Base-by-base conservation (phyloP, 108 stramenopile species). In the Cyclotella atomus region DNA sequence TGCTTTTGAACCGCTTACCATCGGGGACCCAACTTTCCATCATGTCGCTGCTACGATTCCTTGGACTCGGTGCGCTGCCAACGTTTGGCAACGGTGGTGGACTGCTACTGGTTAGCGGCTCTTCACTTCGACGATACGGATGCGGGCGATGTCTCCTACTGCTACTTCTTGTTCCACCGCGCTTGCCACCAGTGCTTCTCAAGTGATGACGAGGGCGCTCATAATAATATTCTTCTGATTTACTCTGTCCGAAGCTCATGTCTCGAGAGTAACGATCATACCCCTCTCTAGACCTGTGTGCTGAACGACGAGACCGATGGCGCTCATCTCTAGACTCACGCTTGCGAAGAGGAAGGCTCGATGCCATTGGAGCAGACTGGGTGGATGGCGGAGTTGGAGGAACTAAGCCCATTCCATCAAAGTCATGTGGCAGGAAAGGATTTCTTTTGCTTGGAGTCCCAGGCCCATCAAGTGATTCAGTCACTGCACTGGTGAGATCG, bases 1-100 rank as follows among this genome's bases (percentile, higher is more conserved):
- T 38, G 21, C 30, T 68, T 15, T 54, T 68, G 19, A 24, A 54
- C 8, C 66, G 47, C 49, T 68, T 68, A 3, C 50, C 21, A 15
- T 68, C 52, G 9, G 46, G 66, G 49, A 24, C 30, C 45, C 47
- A 65, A 7, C 8, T 6, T 19, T 30, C 45, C 21, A 46, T 34
- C 27, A 43, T 25, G 20, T 41, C 36, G 43, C 14, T 61, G 28
- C 24, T 4, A 5, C 33, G 28, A 29, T 17, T 61, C 60, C 36
- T 38, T 1, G 47, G 65, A 50, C 45, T 65, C 24, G 66, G 66
- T 28, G 50, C 66, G 38, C 66, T 53, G n/a, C 45, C 66, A 10
- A 68, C 54, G 54, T 54, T 68, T 6, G 52, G 66, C 66, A 68
- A 20, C 14, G 66, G 66, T 33, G 66, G 66, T 15, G 66, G 66